A percentile compares a stretch with the other conserved stretches of the same genome.
Evolutionary conservation across 192 early-diverging fungal species (phyloP).

Genomic region (Rhizophlyctis rosea): DNA sequence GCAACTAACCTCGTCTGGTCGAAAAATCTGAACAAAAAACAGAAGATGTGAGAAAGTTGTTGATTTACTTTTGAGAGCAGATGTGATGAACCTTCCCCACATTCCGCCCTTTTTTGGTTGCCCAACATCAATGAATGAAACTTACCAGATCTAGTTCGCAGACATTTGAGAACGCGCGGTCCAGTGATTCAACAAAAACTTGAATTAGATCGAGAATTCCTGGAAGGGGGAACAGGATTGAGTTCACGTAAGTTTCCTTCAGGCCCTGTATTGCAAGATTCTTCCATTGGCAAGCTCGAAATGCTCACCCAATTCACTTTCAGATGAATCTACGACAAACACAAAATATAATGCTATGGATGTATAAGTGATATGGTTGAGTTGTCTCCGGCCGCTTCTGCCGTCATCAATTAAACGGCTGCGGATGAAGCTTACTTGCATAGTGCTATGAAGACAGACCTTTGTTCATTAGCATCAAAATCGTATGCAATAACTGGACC

Average conservation of each 20-base stretch:
- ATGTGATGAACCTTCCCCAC: too few relatives aligned
- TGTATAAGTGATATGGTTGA: not conserved
- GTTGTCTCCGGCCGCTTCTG: not conserved
- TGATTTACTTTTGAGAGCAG: too few relatives aligned
- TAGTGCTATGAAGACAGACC: slow-evolving; percentile 59
- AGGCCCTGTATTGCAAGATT: too few relatives aligned
- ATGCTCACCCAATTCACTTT: slow-evolving; percentile 84
- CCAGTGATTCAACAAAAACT: slow-evolving; percentile 95
- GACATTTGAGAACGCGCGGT: slow-evolving; percentile 87
- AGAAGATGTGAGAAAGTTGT: not conserved
- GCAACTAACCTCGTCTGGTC: slow-evolving; percentile 74
- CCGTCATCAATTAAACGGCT: slow-evolving; percentile 6
- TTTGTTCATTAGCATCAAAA: not conserved
- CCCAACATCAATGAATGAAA: not conserved
- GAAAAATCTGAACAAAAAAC: slow-evolving; percentile 67
- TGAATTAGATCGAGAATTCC: slow-evolving; percentile 89
- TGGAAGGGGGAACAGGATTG: slow-evolving; percentile 1
- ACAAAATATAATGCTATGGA: slow-evolving; percentile 84
- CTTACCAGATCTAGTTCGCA: slow-evolving; percentile 92
- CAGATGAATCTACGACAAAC: slow-evolving; percentile 93
- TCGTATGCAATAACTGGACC: not conserved
- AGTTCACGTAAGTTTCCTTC: not conserved
- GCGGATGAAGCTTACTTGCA: slow-evolving; percentile 56
- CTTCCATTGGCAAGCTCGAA: not conserved
- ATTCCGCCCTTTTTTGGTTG: not conserved